phyloP scores from a whole-genome alignment of 805 yeast genomes.

The Nakazawaea wickerhamii region DNA sequence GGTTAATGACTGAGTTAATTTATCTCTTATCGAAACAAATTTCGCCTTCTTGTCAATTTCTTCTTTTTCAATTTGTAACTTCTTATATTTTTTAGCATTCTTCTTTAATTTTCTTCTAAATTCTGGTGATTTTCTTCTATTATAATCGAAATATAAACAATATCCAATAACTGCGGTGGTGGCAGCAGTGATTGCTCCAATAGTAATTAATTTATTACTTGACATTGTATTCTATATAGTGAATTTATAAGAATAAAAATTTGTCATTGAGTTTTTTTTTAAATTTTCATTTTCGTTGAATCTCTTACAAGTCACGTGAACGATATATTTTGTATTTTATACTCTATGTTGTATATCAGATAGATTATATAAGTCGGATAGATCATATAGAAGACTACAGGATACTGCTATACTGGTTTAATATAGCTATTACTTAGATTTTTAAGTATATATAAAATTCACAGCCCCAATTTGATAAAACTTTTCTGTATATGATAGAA shows the following conservation, averaged over 20 bases:
- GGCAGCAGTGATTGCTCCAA: conserved; percentile 4
- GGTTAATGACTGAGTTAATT: conserved; percentile 58
- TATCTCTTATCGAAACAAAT: conserved; percentile 53
- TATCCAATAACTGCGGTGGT: conserved; percentile 63
- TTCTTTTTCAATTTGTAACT: conserved; percentile 46
- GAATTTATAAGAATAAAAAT: too few relatives aligned
- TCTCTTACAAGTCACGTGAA: not conserved
- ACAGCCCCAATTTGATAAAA: too few relatives aligned
- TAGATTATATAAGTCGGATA: not conserved
- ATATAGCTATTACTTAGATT: too few relatives aligned
- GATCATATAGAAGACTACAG: too few relatives aligned
- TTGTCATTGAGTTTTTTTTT: not conserved
- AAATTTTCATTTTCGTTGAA: not conserved
- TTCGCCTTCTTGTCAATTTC: conserved; percentile 56
- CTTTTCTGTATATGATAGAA: too few relatives aligned
- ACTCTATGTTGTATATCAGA: not conserved
- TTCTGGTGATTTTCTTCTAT: conserved; percentile 74
- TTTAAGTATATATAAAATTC: too few relatives aligned
- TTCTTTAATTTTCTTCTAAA: conserved; percentile 76
- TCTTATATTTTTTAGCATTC: conserved; percentile 55
- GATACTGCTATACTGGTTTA: too few relatives aligned
- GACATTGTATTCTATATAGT: too few relatives aligned
- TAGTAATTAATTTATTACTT: not conserved
- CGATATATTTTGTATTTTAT: too few relatives aligned
- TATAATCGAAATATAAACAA: conserved; percentile 86